Base-by-base conservation (phyloP, 2,329 filamentous ascomycete species). In the Cadophora luteo-olivacea region DNA sequence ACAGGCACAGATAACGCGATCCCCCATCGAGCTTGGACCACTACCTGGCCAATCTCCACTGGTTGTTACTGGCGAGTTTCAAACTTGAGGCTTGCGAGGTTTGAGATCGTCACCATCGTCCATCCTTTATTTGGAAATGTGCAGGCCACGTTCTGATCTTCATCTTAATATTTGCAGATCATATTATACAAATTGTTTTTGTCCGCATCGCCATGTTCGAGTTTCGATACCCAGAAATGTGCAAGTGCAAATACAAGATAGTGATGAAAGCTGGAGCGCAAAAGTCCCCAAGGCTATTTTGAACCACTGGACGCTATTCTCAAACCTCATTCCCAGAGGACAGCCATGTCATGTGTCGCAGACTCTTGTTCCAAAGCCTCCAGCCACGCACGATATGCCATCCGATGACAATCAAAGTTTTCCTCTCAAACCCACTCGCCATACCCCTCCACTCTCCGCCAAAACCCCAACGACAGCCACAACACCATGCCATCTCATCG, bases 71-170 rank as follows among this genome's bases (percentile, higher is more conserved):
- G 33, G 12, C 14, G 22, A 41, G 57, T 60, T 41, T 60, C 57
- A 41, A 60, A 25, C 36, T 29, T 60, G 57, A 45, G 57, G 57
- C 57, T 41, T 60, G 33, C 33, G 57, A 60, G 22, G 57, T 60
- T 45, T 41, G 33, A 60, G 57, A 41, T 25, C 36, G 3, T 9
- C 36, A 25, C 12, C 8, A n/a, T 25, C 38, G 22, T 25, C 57
- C 29, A 36, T 19, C 57, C 36, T 41, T 41, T 60, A 38, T 38
- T 45, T 60, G 33, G n/a, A 36, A 36, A 1, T 11, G 29, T 36
- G 19, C 32, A 38, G 19, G 7, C 32, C 52, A 33, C 52, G 12
- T n/a, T 32, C 25, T n/a, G 25, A 33, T 33, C 29, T 32, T 55
- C 52, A 11, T 55, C 25, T 32, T 29, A 16, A 55, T 55, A 58